Evolutionary conservation across 2,329 filamentous ascomycete species (phyloP), one percentile per base, ranked within the genome.

Genomic region (Cladophialophora immunda): DNA sequence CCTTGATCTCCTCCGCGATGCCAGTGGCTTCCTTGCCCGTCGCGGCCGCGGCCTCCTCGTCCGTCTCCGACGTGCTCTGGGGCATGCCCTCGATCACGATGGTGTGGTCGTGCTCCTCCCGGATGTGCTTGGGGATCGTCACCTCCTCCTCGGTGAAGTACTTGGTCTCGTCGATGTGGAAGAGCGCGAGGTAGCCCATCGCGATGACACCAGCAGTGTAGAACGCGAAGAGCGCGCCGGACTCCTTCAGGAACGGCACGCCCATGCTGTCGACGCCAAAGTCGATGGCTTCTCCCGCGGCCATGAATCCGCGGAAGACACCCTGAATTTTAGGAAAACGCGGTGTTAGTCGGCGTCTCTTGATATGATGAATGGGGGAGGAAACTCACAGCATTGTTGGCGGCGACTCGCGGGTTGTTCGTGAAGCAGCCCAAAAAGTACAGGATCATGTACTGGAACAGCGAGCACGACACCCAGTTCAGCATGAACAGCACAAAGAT

Each of bases 71-170:
- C 9, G 19, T 50, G 45, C 45, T 8, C 19, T 50, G 25, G 45
- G 45, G 4, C 45, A 25, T 11, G 6, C 45, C 45, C 7, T 50
- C 45, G 9, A 50, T 50, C 6, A 50, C 45, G 4, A 50, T 50
- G 19, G 45, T 50, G 25, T 57, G 52, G 30, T 58, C 53, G 25
- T 57, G 52, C 53, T 64, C 61, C 22, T 58, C 38, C 4, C 8
- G 52, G 8, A 66, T 32, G 50, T 66, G 64, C 25, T 62, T 56
- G 3, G 64, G 64, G n/a, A 66, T 58, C 25, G 52, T 52, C 19
- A 66, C 64, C 13, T 59, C 58, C 25, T 66, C 64, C 25, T 66
- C 64, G 11, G 50, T 25, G 15, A 57, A 62, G 58, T 66, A 66
- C 22, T 62, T 54, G 4, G 64, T 62, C 11, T 61, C 58, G 9